These are phyloP conservation scores for Yarrowia sp. DNA, from an alignment of 805 yeast genomes.

Conservation along the genomic window DNA sequence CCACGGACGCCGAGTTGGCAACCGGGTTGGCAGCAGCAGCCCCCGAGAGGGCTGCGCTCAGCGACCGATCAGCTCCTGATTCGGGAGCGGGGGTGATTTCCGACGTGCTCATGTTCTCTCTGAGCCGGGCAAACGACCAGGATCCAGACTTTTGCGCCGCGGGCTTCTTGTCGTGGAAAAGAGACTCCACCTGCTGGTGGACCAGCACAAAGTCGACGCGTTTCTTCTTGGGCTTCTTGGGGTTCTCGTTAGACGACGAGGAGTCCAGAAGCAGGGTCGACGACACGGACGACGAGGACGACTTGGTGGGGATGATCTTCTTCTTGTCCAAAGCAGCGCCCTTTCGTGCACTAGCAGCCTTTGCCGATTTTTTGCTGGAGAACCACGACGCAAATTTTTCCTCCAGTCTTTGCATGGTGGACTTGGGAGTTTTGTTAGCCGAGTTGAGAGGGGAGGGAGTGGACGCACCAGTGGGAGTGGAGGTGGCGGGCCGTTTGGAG, in stretches of 20 bases:
- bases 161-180: slow-evolving; percentile 25
- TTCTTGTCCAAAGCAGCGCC: slow-evolving; percentile 2
- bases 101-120: slow-evolving; percentile 32
- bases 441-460: slow-evolving; percentile 3
- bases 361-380: slow-evolving; percentile 16
- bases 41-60: not conserved
- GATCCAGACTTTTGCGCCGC: not conserved
- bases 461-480: not conserved
- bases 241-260: slow-evolving; percentile 33
- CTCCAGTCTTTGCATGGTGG: slow-evolving; percentile 38
- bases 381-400: slow-evolving; percentile 39
- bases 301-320: slow-evolving; percentile 31
- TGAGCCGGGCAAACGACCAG: slow-evolving; percentile 23
- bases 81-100: slow-evolving; percentile 34
- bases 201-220: slow-evolving; percentile 35
- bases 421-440: slow-evolving; percentile 36
- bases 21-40: not conserved
- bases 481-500: not conserved
- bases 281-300: slow-evolving; percentile 37
- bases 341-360: not conserved
- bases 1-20: too few species aligned
- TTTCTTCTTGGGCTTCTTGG: slow-evolving; percentile 30
- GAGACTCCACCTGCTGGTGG: slow-evolving; percentile 36
- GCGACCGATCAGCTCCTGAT: slow-evolving; percentile 13
- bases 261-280: slow-evolving; percentile 33